Percentiles rank a stretch among this genome's conserved stretches.
Conservation (phyloP, 345 rosid genomes). For the Fremontodendron californicum region DNA sequence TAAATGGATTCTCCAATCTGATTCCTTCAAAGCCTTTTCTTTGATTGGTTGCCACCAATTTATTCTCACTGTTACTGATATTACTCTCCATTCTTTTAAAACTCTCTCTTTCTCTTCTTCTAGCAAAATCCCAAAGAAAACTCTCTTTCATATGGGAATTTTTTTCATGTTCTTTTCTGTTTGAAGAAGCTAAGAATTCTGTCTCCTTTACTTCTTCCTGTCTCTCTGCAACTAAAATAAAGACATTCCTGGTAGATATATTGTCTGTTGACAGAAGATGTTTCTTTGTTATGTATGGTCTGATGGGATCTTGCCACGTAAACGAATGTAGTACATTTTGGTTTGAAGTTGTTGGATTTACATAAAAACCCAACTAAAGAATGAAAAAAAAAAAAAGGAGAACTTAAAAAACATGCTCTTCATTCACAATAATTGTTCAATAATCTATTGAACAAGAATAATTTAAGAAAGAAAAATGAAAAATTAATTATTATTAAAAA, state of each 20-base stretch:
- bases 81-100: constrained; percentile 33
- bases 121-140: not conserved
- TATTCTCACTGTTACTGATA: constrained; percentile 19
- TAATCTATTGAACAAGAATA: too few species aligned
- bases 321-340: not conserved
- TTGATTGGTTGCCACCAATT: constrained; percentile 34
- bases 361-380: not conserved
- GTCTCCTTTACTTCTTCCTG: not conserved
- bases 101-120: not conserved
- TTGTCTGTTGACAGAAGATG: not conserved
- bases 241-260: not conserved
- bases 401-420: too few species aligned
- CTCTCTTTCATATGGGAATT: not conserved
- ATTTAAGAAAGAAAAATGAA: too few species aligned
- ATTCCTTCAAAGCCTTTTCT: constrained; percentile 45
- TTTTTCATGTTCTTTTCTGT: not conserved
- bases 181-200: not conserved
- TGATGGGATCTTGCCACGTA: not conserved
- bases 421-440: too few species aligned
- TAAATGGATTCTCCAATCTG: constrained; percentile 68
- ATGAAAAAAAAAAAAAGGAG: too few species aligned
- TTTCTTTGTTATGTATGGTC: not conserved
- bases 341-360: not conserved
- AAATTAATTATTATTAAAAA: too few species aligned
- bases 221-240: not conserved